Evolutionary conservation across 768 basidiomycete genomes (phyloP), one percentile per base, ranked within the genome.

Genomic region (Termitomyces titanicus): DNA sequence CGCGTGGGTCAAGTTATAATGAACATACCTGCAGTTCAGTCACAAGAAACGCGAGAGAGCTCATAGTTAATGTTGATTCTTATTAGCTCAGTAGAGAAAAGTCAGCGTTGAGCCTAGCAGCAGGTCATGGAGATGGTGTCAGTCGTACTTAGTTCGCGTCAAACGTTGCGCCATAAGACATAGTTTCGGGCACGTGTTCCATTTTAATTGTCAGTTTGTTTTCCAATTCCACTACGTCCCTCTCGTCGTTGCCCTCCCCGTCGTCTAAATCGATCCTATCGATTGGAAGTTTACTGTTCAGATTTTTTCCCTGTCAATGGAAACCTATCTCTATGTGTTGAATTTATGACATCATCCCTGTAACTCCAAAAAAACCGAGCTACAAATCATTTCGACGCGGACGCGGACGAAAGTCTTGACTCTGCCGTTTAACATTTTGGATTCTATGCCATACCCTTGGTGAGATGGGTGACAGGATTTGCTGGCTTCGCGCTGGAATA

Each of bases 281-380:
- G 79, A 92, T 70, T 97, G 91, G 86, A 87, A 91, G 66, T 70
- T 79, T 54, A 88, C 88, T 64, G 88, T 94, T n/a, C 85, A 94
- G 58, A 65, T 70, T 24, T 87, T 86, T 61, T 87, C 91, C 3
- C 90, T 88, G 85, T 70, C 73, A 15, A 85, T 92, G 15, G 94
- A 98, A 68, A 84, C 85, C 1, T 95, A 91, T 68, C 79, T 98
- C 37, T 96, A 63, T 61, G 92, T 79, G 4, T 27, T 44, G 44
- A 31, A 43, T 56, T 49, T 34, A 9, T 86, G 94, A 8, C 95
- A 98, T 69, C 89, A 91, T 63, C 91, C 91, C 3, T 75, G 90
- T 45, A 95, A 94, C 67, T 85, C 84, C 8, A n/a, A n/a, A n/a
- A 92, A 86, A 64, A 79, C 76, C 0, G 75, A 78, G 35, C 94